Percentiles rank a stretch among this genome's conserved stretches.
Evolutionary conservation across 2,329 filamentous ascomycete genomes (phyloP).

Genomic region (Aureobasidium namibiae): DNA sequence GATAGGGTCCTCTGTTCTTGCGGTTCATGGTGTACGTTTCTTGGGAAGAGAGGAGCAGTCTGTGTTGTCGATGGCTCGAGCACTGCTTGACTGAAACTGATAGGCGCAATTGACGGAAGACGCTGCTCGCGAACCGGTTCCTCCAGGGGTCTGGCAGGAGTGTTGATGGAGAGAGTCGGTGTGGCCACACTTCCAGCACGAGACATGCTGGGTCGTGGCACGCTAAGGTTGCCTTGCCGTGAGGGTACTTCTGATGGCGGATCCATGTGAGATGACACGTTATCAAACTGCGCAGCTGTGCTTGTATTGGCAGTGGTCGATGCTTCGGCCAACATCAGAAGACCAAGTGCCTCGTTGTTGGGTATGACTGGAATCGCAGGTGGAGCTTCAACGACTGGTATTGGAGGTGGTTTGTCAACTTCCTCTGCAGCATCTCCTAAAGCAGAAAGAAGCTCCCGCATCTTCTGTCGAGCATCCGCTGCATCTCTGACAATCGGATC

Average conservation of each 20-base stretch:
- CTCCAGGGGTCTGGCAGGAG: not conserved
- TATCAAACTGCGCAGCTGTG: not conserved
- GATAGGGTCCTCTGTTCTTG: not conserved
- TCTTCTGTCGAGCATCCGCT: slow-evolving; percentile 30
- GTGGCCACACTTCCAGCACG: not conserved
- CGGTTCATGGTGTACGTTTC: not conserved
- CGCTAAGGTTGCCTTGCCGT: not conserved
- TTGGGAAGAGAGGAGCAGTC: slow-evolving; percentile 5
- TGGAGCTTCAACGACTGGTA: slow-evolving; percentile 15
- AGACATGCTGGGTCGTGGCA: slow-evolving; percentile 10
- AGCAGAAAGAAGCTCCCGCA: slow-evolving; percentile 26
- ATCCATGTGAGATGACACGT: not conserved
- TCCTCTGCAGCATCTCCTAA: slow-evolving; percentile 23
- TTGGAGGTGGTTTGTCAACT: slow-evolving; percentile 6
- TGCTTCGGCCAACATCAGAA: slow-evolving; percentile 31
- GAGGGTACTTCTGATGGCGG: not conserved
- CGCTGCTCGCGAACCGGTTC: not conserved
- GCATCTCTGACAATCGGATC: slow-evolving; percentile 33
- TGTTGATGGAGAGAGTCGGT: not conserved
- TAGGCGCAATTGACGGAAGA: not conserved
- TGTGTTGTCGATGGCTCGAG: slow-evolving; percentile 9
- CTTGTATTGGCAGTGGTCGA: slow-evolving; percentile 19
- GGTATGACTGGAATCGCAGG: slow-evolving; percentile 23
- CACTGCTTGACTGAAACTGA: slow-evolving; percentile 10
- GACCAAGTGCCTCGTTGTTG: slow-evolving; percentile 34